Base-by-base conservation (phyloP, 2,329 filamentous ascomycete species). In the Metarhizium anisopliae region DNA sequence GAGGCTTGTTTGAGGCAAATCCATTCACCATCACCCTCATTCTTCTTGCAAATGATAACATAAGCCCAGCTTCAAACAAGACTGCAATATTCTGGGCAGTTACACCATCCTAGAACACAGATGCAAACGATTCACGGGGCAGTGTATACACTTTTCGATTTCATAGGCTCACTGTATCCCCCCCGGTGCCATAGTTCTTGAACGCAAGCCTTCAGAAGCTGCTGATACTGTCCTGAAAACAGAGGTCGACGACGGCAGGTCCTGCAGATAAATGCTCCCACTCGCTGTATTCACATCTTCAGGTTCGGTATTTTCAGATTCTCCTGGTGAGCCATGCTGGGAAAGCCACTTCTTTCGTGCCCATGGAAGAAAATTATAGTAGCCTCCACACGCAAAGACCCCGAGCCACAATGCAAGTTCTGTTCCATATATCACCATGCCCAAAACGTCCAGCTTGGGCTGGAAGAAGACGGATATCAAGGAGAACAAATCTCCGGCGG, bases 381-480 rank as follows among this genome's bases (percentile, higher is more conserved):
- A 84, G 1, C 77, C 82, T 0, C 85, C 85, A 57, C 80, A 84
- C 0, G 79, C 77, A 67, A 87, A 84, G 2, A 88, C 77, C 16
- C 85, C 85, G 47, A 82, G 74, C 86, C 86, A 89, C 2, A 89
- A 72, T 1, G 76, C 71, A 53, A 89, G 73, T 66, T 89, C 85
- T 0, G 80, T 81, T 1, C 78, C 82, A 64, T 89, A 89, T 16
- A 88, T 86, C 1, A 84, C 76, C 58, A 89, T 76, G 0, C 85
- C 86, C 0, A 87, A 68, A 0, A 85, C 64, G 62, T 87, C 81
- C 3, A 85, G 63, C 18, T 71, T 69, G 0, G 75, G 73, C 64
- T 86, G 78, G 59, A 86, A 87, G 47, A 86, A 70, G 16, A 89
- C 73, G 0, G 85, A 86, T 2, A 85, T 65, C 0, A 89, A 70